Evolutionary conservation across 495 filamentous ascomycete species (phyloP).

Genomic region (Tuber magnatum): DNA sequence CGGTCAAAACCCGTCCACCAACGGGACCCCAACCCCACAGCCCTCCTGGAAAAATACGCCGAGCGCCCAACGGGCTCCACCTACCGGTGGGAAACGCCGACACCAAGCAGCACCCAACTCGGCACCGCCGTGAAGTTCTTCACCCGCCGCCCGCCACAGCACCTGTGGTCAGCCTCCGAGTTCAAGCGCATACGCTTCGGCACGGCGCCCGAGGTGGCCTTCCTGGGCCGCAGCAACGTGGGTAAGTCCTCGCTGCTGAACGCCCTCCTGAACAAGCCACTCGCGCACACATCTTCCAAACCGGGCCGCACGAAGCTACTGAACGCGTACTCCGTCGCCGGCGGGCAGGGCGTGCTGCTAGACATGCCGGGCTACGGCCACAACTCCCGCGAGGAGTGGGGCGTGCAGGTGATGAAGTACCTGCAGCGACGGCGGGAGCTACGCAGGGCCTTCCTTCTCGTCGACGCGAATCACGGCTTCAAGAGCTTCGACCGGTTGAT

Average conservation of each 20-base stretch:
- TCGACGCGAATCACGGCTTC: constrained; percentile 74
- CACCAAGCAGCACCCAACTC: constrained; percentile 52
- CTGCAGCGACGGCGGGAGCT: constrained; percentile 59
- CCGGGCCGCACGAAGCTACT: constrained; percentile 74
- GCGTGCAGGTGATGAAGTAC: constrained; percentile 79
- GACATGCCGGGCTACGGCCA: constrained; percentile 96
- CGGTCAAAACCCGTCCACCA: not conserved
- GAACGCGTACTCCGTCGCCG: constrained; percentile 75
- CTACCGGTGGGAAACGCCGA: constrained; percentile 38
- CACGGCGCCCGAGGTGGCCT: constrained; percentile 58
- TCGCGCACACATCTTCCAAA: constrained; percentile 61
- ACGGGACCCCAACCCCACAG: not conserved
- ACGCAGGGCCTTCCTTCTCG: constrained; percentile 69
- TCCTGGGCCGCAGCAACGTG: constrained; percentile 80
- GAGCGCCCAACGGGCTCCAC: constrained; percentile 18
- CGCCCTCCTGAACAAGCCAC: constrained; percentile 54
- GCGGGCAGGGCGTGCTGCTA: constrained; percentile 54
- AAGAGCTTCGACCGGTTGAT: constrained; percentile 64
- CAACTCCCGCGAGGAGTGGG: constrained; percentile 70
- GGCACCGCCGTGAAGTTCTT: constrained; percentile 58
- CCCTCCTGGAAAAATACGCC: constrained; percentile 7
- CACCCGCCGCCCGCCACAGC: constrained; percentile 51
- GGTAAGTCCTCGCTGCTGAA: constrained; percentile 88
- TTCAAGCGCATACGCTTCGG: constrained; percentile 62
- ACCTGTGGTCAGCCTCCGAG: constrained; percentile 63